Evolutionary conservation across 441 rosid genomes (phyloP).

Genomic region (Arabidopsis hybrid): DNA sequence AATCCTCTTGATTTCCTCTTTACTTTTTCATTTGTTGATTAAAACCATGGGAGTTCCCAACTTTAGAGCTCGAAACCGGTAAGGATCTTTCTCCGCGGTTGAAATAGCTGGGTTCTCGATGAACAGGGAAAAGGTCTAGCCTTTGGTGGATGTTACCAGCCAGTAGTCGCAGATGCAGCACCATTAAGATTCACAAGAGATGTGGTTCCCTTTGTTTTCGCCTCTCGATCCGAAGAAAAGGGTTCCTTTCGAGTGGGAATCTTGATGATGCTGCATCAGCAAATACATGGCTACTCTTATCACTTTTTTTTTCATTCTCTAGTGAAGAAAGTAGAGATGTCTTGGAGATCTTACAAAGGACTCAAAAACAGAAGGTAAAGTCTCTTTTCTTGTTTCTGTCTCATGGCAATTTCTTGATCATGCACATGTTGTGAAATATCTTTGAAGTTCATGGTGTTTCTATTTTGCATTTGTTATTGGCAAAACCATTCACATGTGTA

Average conservation of each 20-base stretch:
- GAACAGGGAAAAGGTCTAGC: conserved; percentile 32
- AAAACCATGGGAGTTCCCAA: conserved; percentile 18
- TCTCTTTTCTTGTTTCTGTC: conserved; percentile 20
- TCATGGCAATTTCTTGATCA: conserved; percentile 24
- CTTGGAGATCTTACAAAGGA: conserved; percentile 32
- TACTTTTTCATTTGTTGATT: conserved; percentile 19
- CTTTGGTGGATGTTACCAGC: conserved; percentile 35
- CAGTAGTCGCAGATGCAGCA: conserved; percentile 49
- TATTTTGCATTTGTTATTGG: conserved; percentile 26
- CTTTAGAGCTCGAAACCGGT: conserved; percentile 20
- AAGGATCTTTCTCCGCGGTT: conserved; percentile 18
- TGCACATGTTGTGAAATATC: conserved; percentile 36
- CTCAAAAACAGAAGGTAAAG: conserved; percentile 34
- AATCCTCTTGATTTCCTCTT: conserved; percentile 28
- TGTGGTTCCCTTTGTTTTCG: conserved; percentile 37
- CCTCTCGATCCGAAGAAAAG: conserved; percentile 24
- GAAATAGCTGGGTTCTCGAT: conserved; percentile 15
- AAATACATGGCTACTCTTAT: conserved; percentile 43
- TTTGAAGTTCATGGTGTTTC: conserved; percentile 25
- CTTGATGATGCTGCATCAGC: conserved; percentile 55
- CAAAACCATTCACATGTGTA: conserved; percentile 34
- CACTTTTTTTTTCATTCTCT: conserved; percentile 9
- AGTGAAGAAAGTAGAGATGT: conserved; percentile 18
- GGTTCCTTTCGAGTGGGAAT: conserved; percentile 44
- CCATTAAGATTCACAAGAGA: conserved; percentile 48